Conservation (phyloP, 2,329 filamentous ascomycete genomes). For the Penicillium sp. region DNA sequence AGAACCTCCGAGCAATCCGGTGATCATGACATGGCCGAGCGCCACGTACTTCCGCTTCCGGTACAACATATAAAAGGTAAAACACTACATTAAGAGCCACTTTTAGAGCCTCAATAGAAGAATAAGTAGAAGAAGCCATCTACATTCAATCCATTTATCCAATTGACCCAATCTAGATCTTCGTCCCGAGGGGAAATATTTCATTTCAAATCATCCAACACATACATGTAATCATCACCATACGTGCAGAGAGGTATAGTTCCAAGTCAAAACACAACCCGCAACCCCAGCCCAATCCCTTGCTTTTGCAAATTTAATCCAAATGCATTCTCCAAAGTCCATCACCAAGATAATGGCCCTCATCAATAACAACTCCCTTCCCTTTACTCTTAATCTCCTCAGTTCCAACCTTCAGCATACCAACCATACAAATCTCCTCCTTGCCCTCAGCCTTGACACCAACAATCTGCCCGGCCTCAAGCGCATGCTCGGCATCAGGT, state of each 20-base stretch:
- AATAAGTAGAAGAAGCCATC: neutral
- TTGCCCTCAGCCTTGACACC: slow-evolving; percentile 93
- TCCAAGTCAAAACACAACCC: neutral
- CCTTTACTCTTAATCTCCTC: slow-evolving; percentile 90
- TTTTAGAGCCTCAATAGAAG: neutral
- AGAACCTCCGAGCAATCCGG: neutral
- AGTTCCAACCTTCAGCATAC: slow-evolving; percentile 77
- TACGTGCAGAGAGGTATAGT: neutral
- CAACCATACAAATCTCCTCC: slow-evolving; percentile 83
- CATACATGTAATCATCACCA: slow-evolving; percentile 2
- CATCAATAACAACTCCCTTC: slow-evolving; percentile 91
- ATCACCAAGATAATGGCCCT: slow-evolving; percentile 90
- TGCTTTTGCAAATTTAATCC: slow-evolving; percentile 40
- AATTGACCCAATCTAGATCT: neutral
- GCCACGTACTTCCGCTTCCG: neutral
- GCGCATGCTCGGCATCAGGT: slow-evolving; percentile 62
- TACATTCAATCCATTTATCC: neutral
- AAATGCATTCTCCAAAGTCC: slow-evolving; percentile 77
- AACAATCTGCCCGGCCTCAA: slow-evolving; percentile 78
- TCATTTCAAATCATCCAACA: slow-evolving; percentile 9
- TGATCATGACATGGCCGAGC: too few relatives aligned
- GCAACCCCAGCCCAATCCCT: neutral
- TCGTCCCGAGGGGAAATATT: neutral
- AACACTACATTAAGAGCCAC: too few relatives aligned
- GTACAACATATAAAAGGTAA: neutral